Evolutionary conservation across 192 early-diverging fungal genomes (phyloP).

Genomic region (Coemansia erecta): DNA sequence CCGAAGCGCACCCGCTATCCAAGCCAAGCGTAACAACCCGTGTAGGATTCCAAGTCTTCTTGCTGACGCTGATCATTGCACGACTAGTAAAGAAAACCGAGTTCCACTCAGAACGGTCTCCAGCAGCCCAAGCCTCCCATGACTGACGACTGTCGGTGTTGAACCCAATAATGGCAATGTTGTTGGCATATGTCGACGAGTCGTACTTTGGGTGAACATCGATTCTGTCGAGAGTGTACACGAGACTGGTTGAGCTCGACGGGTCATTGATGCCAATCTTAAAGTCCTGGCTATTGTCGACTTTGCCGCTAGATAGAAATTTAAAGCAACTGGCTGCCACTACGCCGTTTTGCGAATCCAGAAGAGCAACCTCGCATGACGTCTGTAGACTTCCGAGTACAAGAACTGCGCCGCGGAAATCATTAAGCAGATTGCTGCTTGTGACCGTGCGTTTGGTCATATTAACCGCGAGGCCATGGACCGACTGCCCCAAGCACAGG

Average conservation of each 20-base stretch:
- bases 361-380: too few relatives aligned
- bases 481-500: too few relatives aligned
- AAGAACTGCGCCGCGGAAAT: too few relatives aligned
- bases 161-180: conserved; percentile 34
- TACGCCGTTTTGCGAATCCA: too few relatives aligned
- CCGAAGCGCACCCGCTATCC: conserved; percentile 17
- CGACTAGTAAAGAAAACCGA: not conserved
- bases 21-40: not conserved
- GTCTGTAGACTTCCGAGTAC: too few relatives aligned
- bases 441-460: too few relatives aligned
- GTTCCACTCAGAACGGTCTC: conserved; percentile 4
- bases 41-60: conserved; percentile 6
- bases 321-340: too few relatives aligned
- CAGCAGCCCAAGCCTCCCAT: conserved; percentile 1
- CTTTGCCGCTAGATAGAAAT: too few relatives aligned
- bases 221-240: conserved; percentile 22
- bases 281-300: conserved; percentile 13
- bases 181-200: conserved; percentile 35
- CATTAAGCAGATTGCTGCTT: too few relatives aligned
- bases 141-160: conserved; percentile 12
- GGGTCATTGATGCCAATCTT: conserved; percentile 21
- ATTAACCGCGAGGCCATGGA: too few relatives aligned
- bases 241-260: not conserved
- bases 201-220: conserved; percentile 41
- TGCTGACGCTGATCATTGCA: not conserved